Conservation (phyloP, 768 basidiomycete genomes). For the Rubroboletus satanas region DNA sequence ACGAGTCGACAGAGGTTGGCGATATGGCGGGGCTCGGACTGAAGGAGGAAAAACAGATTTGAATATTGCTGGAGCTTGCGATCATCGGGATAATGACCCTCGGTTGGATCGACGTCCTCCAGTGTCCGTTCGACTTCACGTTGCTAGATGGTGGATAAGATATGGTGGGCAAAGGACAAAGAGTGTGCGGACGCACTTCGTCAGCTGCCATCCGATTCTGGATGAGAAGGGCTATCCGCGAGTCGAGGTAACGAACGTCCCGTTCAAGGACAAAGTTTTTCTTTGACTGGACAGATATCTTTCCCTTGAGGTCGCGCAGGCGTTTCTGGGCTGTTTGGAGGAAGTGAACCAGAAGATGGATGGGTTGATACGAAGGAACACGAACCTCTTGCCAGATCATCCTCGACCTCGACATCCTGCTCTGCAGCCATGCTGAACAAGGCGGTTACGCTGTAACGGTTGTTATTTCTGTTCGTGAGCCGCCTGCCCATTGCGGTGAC, state of each 20-base stretch:
- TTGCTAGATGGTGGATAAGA: conserved; percentile 52
- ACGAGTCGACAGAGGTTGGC: conserved; percentile 96
- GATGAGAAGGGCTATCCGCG: conserved; percentile 93
- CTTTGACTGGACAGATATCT: conserved; percentile 98
- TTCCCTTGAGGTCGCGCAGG: conserved; percentile 89
- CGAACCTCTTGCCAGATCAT: conserved; percentile 90
- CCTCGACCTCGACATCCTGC: conserved; percentile 97
- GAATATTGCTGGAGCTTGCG: conserved; percentile 93
- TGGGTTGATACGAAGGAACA: conserved; percentile 3
- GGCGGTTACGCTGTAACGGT: conserved; percentile 93
- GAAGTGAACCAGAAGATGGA: not conserved
- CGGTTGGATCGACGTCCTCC: conserved; percentile 91
- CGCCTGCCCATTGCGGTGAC: conserved; percentile 66
- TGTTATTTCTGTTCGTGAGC: conserved; percentile 89
- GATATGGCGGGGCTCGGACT: conserved; percentile 96
- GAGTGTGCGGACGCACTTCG: conserved; percentile 53
- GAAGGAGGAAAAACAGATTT: conserved; percentile 97
- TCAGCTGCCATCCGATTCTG: conserved; percentile 98
- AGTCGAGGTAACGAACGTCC: conserved; percentile 97
- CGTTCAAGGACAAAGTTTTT: conserved; percentile 99
- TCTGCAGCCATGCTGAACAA: conserved; percentile 98
- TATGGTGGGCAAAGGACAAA: not conserved
- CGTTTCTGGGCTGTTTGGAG: conserved; percentile 84
- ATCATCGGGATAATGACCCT: conserved; percentile 92
- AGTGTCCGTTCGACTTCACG: conserved; percentile 92